Conservation (phyloP, 2,329 filamentous ascomycete species). For the Thielaviopsis musarum region DNA sequence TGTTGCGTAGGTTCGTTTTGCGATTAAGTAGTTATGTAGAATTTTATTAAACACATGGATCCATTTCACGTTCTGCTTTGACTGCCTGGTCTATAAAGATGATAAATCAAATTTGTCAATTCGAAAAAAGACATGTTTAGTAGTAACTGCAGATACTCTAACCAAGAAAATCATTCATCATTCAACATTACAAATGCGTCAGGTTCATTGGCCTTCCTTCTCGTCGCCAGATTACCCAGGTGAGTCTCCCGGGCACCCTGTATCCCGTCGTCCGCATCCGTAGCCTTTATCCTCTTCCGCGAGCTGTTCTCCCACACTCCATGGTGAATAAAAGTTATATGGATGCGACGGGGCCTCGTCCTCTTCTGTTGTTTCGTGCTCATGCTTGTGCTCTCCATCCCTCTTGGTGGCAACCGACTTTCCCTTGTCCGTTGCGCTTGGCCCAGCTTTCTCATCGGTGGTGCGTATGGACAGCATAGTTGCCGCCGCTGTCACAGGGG, state of each 20-base stretch:
- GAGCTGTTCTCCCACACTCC: background rate
- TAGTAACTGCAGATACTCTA: background rate
- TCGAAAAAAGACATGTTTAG: background rate
- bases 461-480: background rate
- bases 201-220: background rate
- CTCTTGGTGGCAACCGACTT: background rate
- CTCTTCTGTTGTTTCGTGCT: background rate
- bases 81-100: too few relatives aligned
- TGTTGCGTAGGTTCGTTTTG: background rate
- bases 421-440: background rate
- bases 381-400: background rate
- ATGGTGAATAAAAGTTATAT: constrained; percentile 10
- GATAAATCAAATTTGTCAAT: too few relatives aligned
- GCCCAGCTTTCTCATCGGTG: background rate
- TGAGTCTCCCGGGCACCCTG: background rate
- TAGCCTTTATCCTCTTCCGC: background rate
- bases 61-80: too few relatives aligned
- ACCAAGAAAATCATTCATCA: background rate
- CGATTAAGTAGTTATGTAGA: too few relatives aligned
- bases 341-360: constrained; percentile 1
- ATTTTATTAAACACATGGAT: too few relatives aligned
- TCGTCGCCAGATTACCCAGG: too few relatives aligned
- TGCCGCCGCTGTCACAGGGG: background rate
- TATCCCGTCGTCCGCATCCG: background rate
- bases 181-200: background rate